These are phyloP conservation scores for Solanum lignicaule DNA, from an alignment of 257 asterid genomes.

Conservation along the genomic window DNA sequence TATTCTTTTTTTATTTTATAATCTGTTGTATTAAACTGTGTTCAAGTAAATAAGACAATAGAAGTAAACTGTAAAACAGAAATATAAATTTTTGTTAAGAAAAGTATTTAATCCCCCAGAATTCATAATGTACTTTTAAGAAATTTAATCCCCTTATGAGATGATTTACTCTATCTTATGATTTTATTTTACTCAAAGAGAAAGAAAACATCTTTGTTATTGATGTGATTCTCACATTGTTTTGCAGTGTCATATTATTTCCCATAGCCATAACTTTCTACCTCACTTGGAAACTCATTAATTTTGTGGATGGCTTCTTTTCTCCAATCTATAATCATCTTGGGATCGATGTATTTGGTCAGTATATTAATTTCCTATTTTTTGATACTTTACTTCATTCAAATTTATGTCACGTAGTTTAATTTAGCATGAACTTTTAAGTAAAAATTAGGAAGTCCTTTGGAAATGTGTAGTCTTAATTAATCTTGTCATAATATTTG, in stretches of 20 bases:
- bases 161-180: not conserved
- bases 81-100: not conserved
- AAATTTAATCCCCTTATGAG: not conserved
- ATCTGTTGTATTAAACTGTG: not conserved
- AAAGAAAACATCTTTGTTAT: not conserved
- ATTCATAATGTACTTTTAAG: not conserved
- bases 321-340: conserved; percentile 13
- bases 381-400: not conserved
- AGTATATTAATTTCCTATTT: not conserved
- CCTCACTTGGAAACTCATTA: conserved; percentile 11
- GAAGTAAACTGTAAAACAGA: no score
- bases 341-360: conserved; percentile 14
- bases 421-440: not conserved
- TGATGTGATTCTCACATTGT: not conserved
- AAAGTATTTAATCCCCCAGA: not conserved
- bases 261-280: conserved; percentile 18
- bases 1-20: not conserved
- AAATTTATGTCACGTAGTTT: not conserved
- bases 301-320: conserved; percentile 14
- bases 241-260: conserved; percentile 14
- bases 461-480: not conserved
- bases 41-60: not conserved
- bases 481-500: not conserved
- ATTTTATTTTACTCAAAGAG: not conserved
- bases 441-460: not conserved